phyloP scores from a whole-genome alignment of 306 rosid genomes.

The Vigna radiata region DNA sequence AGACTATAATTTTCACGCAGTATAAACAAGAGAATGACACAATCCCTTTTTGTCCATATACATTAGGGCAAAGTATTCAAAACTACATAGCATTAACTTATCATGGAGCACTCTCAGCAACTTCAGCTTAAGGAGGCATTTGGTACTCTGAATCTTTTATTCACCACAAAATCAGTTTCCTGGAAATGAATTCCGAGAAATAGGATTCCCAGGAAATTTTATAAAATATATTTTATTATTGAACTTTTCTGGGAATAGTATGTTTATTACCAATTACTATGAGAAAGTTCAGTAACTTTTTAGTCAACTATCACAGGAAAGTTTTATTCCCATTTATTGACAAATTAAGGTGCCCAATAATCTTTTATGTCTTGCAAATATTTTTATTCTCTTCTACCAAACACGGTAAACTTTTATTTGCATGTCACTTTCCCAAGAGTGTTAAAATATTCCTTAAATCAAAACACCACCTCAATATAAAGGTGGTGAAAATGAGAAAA shows the following conservation, averaged over 20 bases:
- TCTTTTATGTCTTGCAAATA: not conserved
- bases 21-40: constrained; percentile 10
- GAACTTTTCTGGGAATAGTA: not conserved
- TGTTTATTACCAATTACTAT: not conserved
- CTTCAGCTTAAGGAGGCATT: not conserved
- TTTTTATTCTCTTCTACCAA: not conserved
- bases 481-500: not conserved
- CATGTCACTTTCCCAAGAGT: not conserved
- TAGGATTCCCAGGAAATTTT: not conserved
- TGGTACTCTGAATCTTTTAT: not conserved
- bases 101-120: constrained; percentile 4
- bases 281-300: not conserved
- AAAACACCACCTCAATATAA: not conserved
- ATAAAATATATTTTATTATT: not conserved
- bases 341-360: not conserved
- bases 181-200: not conserved
- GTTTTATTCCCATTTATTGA: not conserved
- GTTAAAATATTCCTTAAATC: not conserved
- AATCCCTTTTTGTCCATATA: not conserved
- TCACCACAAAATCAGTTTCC: not conserved
- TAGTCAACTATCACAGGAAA: not conserved
- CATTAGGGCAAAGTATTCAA: constrained; percentile 9
- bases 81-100: constrained; percentile 16
- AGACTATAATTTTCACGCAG: not conserved
- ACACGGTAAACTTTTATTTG: not conserved